These are phyloP conservation scores for Anacardium occidentale DNA, from an alignment of 345 rosid genomes.

Conservation along the genomic window DNA sequence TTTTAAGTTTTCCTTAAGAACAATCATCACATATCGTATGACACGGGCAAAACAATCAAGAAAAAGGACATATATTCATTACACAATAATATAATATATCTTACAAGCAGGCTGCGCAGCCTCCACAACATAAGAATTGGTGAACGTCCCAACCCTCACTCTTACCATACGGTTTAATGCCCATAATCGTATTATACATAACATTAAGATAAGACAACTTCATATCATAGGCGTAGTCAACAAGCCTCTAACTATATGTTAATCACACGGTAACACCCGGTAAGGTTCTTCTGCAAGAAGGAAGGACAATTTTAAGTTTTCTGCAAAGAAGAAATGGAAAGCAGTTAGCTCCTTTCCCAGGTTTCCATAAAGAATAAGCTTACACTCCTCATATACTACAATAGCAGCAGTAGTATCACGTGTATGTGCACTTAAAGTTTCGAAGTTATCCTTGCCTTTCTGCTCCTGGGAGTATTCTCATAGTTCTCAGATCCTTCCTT, in stretches of 20 bases:
- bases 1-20: no score
- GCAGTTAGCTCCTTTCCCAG: background rate
- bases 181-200: background rate
- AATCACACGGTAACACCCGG: background rate
- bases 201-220: background rate
- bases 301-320: background rate
- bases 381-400: background rate
- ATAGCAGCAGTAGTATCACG: background rate
- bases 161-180: background rate
- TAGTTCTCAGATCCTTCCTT: background rate
- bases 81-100: background rate
- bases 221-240: background rate
- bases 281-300: background rate
- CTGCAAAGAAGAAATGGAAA: slow-evolving; percentile 1
- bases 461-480: slow-evolving; percentile 2
- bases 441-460: background rate
- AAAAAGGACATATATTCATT: background rate
- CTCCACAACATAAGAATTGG: background rate
- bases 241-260: background rate
- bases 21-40: no score
- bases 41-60: background rate
- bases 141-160: background rate
- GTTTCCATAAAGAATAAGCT: background rate
- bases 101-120: background rate
- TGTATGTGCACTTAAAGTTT: background rate